These are phyloP conservation scores for Leccinum solheimii DNA, from an alignment of 1,284 basidiomycete genomes.

Conservation along the genomic window DNA sequence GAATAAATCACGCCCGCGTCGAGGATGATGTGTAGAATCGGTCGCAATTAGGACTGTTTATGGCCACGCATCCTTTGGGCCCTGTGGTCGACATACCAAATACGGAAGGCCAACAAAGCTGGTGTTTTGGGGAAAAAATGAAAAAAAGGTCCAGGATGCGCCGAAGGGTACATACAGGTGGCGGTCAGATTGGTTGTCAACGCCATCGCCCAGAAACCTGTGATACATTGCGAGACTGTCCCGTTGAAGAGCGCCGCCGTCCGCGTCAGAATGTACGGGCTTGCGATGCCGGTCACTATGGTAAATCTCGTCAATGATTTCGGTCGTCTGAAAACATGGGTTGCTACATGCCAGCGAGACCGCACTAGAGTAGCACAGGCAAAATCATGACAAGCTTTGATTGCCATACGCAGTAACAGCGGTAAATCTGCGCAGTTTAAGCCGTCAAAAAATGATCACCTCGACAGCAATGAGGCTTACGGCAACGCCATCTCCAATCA, in stretches of 20 bases:
- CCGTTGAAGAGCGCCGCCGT: neutral
- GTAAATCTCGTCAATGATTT: neutral
- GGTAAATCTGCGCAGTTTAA: neutral
- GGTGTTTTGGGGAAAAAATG: neutral
- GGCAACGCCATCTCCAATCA: neutral
- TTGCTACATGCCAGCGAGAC: neutral
- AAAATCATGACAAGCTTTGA: neutral
- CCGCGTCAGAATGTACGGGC: neutral
- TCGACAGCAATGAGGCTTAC: neutral
- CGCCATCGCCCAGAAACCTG: constrained; percentile 1
- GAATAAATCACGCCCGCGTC: constrained; percentile 2
- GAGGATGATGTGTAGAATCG: neutral
- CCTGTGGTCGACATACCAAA: neutral
- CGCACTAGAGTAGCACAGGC: neutral
- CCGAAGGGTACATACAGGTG: neutral
- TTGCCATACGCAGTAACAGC: constrained; percentile 2
- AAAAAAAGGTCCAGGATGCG: neutral
- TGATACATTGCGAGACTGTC: neutral
- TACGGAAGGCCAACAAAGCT: neutral
- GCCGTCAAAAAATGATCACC: neutral
- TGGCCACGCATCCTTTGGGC: neutral
- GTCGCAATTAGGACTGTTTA: neutral
- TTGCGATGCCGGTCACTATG: neutral
- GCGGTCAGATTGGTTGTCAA: neutral
- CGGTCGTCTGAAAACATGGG: neutral